Conservation (phyloP, 345 rosid species). For the Eucalyptus microcorys region DNA sequence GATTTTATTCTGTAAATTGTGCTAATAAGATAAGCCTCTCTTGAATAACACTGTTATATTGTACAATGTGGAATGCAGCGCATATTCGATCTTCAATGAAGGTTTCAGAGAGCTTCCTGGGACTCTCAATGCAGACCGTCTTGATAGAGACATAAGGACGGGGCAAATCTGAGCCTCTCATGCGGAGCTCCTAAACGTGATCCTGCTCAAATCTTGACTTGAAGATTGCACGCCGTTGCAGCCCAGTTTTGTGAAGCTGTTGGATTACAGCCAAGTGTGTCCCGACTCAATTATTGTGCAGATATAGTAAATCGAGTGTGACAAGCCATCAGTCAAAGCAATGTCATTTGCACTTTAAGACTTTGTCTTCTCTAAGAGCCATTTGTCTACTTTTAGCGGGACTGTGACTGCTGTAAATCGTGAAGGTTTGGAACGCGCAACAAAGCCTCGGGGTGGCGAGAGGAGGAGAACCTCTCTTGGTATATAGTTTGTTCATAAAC, state of each 20-base stretch:
- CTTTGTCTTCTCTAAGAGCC: neutral
- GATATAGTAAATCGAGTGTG: neutral
- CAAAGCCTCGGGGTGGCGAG: neutral
- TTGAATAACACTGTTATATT: neutral
- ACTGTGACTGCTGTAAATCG: neutral
- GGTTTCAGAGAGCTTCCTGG: slow-evolving; percentile 95
- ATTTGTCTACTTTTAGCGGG: neutral
- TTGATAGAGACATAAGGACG: slow-evolving; percentile 66
- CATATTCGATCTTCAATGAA: slow-evolving; percentile 84
- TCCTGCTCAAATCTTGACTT: neutral
- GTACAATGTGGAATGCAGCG: slow-evolving; percentile 20
- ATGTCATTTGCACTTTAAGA: neutral
- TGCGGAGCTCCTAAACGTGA: neutral
- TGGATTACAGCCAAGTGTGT: neutral
- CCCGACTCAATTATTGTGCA: neutral
- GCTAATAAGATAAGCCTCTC: neutral
- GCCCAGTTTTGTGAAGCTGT: neutral
- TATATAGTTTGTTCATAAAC: neutral
- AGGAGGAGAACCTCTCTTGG: neutral
- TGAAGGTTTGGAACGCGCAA: neutral
- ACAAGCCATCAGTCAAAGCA: neutral
- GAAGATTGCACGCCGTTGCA: neutral
- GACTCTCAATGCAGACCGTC: slow-evolving; percentile 72
- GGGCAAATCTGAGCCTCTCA: slow-evolving; percentile 48
- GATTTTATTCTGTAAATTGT: neutral